Evolutionary conservation across 371 early-diverging fungal genomes (phyloP).

Genomic region (Saksenaea oblongispora): DNA sequence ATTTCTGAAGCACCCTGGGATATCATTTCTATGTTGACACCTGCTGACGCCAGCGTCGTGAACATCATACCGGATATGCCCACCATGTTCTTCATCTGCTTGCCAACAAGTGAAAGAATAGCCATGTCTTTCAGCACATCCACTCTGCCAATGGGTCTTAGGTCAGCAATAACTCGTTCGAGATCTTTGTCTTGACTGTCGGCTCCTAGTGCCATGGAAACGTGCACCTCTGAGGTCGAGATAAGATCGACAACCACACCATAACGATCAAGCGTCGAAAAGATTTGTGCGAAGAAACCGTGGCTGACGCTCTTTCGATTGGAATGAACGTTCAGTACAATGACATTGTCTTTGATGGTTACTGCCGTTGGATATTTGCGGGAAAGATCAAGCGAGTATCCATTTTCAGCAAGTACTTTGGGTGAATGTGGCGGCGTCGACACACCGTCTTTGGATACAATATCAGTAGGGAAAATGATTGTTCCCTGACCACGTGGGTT

Average conservation of each 20-base stretch:
- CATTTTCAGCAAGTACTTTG: conserved; percentile 71
- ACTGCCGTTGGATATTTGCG: conserved; percentile 91
- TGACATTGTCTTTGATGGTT: conserved; percentile 94
- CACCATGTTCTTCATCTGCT: conserved; percentile 95
- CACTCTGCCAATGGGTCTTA: conserved; percentile 72
- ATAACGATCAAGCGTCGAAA: conserved; percentile 83
- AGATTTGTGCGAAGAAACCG: conserved; percentile 95
- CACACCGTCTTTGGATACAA: conserved; percentile 45
- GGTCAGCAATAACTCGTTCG: conserved; percentile 66
- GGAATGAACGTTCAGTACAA: conserved; percentile 92
- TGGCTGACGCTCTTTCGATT: conserved; percentile 93
- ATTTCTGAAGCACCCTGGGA: conserved; percentile 97
- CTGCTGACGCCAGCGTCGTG: conserved; percentile 81
- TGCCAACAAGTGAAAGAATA: conserved; percentile 95
- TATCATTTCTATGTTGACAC: conserved; percentile 98
- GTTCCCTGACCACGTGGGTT: conserved; percentile 92
- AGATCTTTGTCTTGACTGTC: conserved; percentile 64
- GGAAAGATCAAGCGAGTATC: conserved; percentile 70
- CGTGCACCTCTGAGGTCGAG: conserved; percentile 94
- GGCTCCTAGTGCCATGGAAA: conserved; percentile 91
- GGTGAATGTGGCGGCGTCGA: conserved; percentile 65
- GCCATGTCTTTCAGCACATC: conserved; percentile 84
- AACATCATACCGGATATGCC: conserved; percentile 96
- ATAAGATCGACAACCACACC: conserved; percentile 95
- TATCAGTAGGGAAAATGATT: conserved; percentile 80